Evolutionary conservation across 2,329 filamentous ascomycete species (phyloP).

Genomic region (Mycosphaerella arachidis): DNA sequence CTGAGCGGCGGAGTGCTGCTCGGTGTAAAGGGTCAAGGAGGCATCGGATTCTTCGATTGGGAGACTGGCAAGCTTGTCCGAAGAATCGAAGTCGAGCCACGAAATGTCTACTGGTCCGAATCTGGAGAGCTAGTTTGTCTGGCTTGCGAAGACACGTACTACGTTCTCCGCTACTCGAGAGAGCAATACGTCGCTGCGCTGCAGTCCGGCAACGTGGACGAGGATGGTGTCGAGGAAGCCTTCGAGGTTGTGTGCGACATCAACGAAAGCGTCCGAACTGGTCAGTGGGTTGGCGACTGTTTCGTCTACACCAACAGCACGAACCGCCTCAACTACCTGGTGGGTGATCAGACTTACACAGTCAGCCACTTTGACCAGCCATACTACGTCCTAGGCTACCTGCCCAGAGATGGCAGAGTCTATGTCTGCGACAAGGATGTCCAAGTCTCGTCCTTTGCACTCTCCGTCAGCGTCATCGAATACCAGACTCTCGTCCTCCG

Average conservation of each 20-base stretch:
- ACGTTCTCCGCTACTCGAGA: conserved; percentile 85
- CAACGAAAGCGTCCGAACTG: conserved; percentile 87
- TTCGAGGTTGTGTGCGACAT: conserved; percentile 97
- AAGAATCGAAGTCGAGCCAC: conserved; percentile 77
- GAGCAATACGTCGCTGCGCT: conserved; percentile 82
- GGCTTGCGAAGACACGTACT: conserved; percentile 92
- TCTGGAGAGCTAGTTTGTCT: conserved; percentile 88
- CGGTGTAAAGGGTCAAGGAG: conserved; percentile 90
- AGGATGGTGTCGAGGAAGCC: conserved; percentile 89
- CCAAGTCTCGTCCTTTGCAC: conserved; percentile 78
- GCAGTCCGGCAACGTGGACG: conserved; percentile 76
- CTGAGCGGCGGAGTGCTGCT: conserved; percentile 83
- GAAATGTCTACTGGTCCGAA: conserved; percentile 89
- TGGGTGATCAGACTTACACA: conserved; percentile 96
- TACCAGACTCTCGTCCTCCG: conserved; percentile 95
- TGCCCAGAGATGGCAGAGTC: conserved; percentile 88
- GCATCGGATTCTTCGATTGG: conserved; percentile 97
- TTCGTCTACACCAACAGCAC: conserved; percentile 98
- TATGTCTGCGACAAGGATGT: conserved; percentile 97
- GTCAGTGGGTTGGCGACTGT: conserved; percentile 97
- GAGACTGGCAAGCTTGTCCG: conserved; percentile 81
- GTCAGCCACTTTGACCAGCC: conserved; percentile 94
- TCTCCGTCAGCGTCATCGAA: conserved; percentile 89
- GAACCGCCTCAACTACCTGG: conserved; percentile 94
- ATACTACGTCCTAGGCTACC: conserved; percentile 92